These are phyloP conservation scores for Penicillium goetzii DNA, from an alignment of 495 filamentous ascomycete species.

Conservation along the genomic window DNA sequence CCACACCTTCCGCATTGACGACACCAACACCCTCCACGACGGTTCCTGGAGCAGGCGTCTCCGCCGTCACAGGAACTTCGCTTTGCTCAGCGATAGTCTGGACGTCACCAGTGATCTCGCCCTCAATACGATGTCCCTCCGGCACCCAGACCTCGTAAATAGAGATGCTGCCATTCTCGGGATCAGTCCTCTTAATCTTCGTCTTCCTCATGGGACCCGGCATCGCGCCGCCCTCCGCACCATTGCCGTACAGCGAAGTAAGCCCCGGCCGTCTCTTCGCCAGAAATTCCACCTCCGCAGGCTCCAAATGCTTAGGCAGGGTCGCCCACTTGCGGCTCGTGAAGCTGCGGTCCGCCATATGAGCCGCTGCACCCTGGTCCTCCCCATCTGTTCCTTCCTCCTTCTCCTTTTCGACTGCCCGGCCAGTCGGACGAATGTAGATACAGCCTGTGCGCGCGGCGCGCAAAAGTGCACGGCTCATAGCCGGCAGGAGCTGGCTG, in stretches of 20 bases:
- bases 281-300: slow-evolving; percentile 75
- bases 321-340: slow-evolving; percentile 76
- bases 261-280: slow-evolving; percentile 86
- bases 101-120: slow-evolving; percentile 69
- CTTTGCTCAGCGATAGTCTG: slow-evolving; percentile 38
- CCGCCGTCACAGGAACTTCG: slow-evolving; percentile 42
- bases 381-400: slow-evolving; percentile 54
- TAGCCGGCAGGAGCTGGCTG: slow-evolving; percentile 73
- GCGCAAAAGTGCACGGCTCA: slow-evolving; percentile 82
- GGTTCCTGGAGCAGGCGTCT: slow-evolving; percentile 58
- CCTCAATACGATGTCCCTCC: slow-evolving; percentile 80
- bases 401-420: slow-evolving; percentile 51
- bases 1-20: slow-evolving; percentile 63
- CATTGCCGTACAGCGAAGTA: slow-evolving; percentile 54
- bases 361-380: slow-evolving; percentile 36
- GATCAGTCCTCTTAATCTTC: slow-evolving; percentile 75
- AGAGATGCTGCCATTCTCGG: slow-evolving; percentile 71
- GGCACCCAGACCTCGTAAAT: slow-evolving; percentile 80
- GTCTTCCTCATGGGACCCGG: slow-evolving; percentile 66
- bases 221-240: slow-evolving; percentile 50
- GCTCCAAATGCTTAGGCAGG: slow-evolving; percentile 75
- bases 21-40: slow-evolving; percentile 65
- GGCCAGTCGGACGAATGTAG: slow-evolving; percentile 55
- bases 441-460: slow-evolving; percentile 75
- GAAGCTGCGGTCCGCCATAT: slow-evolving; percentile 60